Percentiles rank a stretch among this genome's conserved stretches.
phyloP scores from a whole-genome alignment of 805 yeast species.

The Starmerella scarabaei region DNA sequence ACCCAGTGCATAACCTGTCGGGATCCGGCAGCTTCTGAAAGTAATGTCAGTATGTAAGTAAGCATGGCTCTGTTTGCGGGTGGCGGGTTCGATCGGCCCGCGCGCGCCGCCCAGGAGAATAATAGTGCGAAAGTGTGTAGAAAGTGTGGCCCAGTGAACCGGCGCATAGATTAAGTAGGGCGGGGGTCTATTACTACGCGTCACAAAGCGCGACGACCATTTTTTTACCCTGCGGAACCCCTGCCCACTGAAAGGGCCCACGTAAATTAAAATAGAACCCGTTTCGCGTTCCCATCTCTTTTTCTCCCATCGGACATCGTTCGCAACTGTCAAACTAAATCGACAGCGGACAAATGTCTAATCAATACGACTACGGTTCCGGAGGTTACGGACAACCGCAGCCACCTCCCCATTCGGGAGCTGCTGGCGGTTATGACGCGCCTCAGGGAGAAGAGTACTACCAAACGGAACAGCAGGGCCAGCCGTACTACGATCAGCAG shows the following conservation, averaged over 20 bases:
- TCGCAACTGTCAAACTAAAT: too few relatives aligned
- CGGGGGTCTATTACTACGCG: neutral
- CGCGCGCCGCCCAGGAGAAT: too few relatives aligned
- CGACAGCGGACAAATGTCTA: conserved; percentile 14
- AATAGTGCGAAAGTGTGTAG: too few relatives aligned
- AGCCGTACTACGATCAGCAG: conserved; percentile 22
- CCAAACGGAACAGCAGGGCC: conserved; percentile 21
- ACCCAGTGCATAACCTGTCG: too few relatives aligned
- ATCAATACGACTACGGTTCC: conserved; percentile 17
- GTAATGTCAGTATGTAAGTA: too few relatives aligned
- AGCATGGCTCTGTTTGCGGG: too few relatives aligned
- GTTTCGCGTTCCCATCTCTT: neutral
- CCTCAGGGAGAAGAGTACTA: conserved; percentile 7
- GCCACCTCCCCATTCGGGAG: too few relatives aligned
- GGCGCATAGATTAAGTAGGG: too few relatives aligned
- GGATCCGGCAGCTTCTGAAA: too few relatives aligned
- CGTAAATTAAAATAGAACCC: neutral
- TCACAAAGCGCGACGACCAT: neutral
- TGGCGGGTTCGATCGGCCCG: too few relatives aligned
- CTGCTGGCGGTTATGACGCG: conserved; percentile 13
- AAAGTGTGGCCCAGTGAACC: neutral
- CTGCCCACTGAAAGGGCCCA: neutral
- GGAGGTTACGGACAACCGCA: neutral
- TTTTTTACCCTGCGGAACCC: neutral
- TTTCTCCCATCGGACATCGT: neutral